phyloP scores from a whole-genome alignment of 1,139 yeast genomes.

The Hyphopichia fennica region DNA sequence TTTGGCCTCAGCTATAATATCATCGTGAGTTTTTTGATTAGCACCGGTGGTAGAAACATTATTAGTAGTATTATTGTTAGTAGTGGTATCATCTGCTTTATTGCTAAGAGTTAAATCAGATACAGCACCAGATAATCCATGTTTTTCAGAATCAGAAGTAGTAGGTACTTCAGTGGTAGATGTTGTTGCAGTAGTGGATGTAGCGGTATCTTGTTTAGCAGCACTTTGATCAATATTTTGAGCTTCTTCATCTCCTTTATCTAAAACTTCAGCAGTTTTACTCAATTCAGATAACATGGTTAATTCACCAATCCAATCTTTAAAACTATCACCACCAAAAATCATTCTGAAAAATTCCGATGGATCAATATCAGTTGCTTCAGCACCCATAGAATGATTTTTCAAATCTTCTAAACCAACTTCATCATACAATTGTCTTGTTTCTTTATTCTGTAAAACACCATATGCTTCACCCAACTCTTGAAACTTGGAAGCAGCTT shows the following conservation, averaged over 20 bases:
- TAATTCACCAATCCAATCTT: slow-evolving; percentile 81
- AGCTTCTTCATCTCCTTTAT: slow-evolving; percentile 21
- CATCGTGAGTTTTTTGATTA: background rate
- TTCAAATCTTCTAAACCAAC: slow-evolving; percentile 46
- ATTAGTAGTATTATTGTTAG: slow-evolving; percentile 1
- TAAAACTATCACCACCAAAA: slow-evolving; percentile 77
- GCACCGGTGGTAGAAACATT: slow-evolving; percentile 4
- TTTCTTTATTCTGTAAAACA: slow-evolving; percentile 35
- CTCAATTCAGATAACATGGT: slow-evolving; percentile 80
- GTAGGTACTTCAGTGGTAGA: slow-evolving; percentile 1
- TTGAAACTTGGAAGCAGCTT: slow-evolving; percentile 93
- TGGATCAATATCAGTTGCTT: slow-evolving; percentile 34
- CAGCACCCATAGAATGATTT: slow-evolving; percentile 20
- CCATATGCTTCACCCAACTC: slow-evolving; percentile 66
- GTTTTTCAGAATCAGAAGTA: background rate
- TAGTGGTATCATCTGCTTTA: slow-evolving; percentile 1
- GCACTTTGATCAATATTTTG: slow-evolving; percentile 5
- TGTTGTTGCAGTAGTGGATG: background rate
- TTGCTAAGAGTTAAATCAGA: slow-evolving; percentile 3
- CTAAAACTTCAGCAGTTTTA: slow-evolving; percentile 65
- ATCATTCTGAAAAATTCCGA: slow-evolving; percentile 68
- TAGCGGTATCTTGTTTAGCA: background rate
- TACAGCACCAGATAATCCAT: slow-evolving; percentile 4
- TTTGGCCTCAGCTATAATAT: slow-evolving; percentile 3
- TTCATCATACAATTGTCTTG: slow-evolving; percentile 43